These are phyloP conservation scores for Hemisphaericaspora subhashii DNA, from an alignment of 1,139 yeast species.

Conservation along the genomic window DNA sequence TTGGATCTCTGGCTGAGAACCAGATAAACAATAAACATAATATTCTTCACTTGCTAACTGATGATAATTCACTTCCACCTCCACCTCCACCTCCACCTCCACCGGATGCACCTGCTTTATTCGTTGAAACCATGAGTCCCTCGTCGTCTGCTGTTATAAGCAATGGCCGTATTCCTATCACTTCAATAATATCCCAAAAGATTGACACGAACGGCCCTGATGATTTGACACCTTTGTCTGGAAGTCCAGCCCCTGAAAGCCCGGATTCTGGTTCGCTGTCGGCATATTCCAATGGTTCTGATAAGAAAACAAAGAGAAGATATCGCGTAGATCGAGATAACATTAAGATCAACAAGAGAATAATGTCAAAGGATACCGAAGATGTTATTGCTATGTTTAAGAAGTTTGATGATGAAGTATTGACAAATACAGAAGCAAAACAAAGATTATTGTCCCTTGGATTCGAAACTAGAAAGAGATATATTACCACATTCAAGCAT, in stretches of 20 bases:
- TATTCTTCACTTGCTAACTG: constrained; percentile 14
- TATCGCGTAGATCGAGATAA: constrained; percentile 18
- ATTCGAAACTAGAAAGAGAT: constrained; percentile 19
- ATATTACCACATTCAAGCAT: constrained; percentile 19
- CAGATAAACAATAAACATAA: constrained; percentile 11
- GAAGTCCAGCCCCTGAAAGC: background rate
- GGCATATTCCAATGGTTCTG: background rate
- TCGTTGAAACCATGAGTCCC: background rate
- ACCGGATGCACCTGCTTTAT: background rate
- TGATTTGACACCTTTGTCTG: background rate
- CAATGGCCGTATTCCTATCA: constrained; percentile 15
- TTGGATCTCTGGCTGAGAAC: background rate
- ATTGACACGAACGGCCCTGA: constrained; percentile 11
- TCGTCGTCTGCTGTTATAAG: constrained; percentile 1
- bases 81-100: constrained; percentile 2
- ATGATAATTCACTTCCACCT: constrained; percentile 12
- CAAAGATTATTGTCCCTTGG: constrained; percentile 16
- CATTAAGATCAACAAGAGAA: constrained; percentile 18
- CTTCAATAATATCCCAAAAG: constrained; percentile 19
- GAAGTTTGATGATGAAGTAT: constrained; percentile 19
- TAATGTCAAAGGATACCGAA: constrained; percentile 19
- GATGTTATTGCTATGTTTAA: constrained; percentile 20
- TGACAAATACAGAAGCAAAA: constrained; percentile 18
- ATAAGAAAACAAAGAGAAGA: constrained; percentile 13
- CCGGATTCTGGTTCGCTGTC: background rate